phyloP scores from a whole-genome alignment of 106 monocot genomes.

The Dactylorhiza incarnata region DNA sequence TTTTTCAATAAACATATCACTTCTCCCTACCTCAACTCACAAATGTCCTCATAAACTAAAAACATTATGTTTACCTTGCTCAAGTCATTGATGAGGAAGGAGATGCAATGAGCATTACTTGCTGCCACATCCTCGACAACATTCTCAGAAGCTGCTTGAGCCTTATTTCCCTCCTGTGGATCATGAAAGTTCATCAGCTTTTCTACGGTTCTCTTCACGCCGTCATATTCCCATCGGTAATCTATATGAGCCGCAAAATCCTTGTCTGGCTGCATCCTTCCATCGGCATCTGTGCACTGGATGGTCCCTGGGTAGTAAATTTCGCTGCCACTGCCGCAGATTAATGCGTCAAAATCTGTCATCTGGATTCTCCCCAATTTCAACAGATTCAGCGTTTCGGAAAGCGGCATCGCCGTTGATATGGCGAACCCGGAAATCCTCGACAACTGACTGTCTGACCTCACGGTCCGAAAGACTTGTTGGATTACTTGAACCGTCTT shows the following conservation, averaged over 20 bases:
- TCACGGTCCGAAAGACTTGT: conserved; percentile 60
- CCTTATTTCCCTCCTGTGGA: conserved; percentile 9
- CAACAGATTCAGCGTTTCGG: conserved; percentile 50
- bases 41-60: background rate
- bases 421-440: conserved; percentile 87
- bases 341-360: conserved; percentile 79
- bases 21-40: background rate
- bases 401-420: conserved; percentile 80
- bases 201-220: conserved; percentile 49
- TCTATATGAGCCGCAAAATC: conserved; percentile 81
- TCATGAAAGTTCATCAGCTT: conserved; percentile 54
- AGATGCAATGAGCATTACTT: conserved; percentile 68
- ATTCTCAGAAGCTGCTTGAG: background rate
- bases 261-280: conserved; percentile 57
- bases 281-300: conserved; percentile 46
- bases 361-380: conserved; percentile 45
- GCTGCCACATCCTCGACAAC: conserved; percentile 51
- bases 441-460: conserved; percentile 72
- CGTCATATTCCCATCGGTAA: conserved; percentile 78
- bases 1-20: background rate
- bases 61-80: conserved; percentile 33
- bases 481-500: conserved; percentile 70
- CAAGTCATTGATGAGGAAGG: conserved; percentile 61
- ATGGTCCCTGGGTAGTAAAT: conserved; percentile 89
- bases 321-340: conserved; percentile 89